Base-by-base conservation (phyloP, 2,329 filamentous ascomycete genomes). In the Pseudogymnoascus sp. region DNA sequence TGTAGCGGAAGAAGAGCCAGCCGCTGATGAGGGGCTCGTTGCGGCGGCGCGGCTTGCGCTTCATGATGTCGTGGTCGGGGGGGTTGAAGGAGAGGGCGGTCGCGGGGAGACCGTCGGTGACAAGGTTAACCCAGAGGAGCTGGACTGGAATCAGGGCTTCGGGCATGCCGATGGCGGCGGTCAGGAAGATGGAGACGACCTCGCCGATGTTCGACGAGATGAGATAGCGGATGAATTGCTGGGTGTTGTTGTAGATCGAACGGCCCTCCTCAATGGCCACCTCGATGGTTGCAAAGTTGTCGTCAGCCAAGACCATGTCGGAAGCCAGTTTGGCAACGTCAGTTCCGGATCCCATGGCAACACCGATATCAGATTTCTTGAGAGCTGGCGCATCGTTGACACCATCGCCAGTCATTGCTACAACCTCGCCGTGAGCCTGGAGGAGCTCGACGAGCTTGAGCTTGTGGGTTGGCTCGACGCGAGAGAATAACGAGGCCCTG, bases 191-290 rank as follows among this genome's bases (percentile, higher is more conserved):
- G 8, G 95, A 98, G 37, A 99, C 95, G 37, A 99, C 95, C 77
- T 99, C 95, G 72, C 95, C 96, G 69, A 99, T 99, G 80, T 99
- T 99, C 68, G 93, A 98, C 7, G 93, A 98, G 76, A 99, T 99
- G 67, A 99, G 85, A 77, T 99, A 99, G 61, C 96, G 91, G 78
- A 99, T 99, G 78, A 99, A 99, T 76, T 99, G 95, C 76, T 99
- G 95, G 5, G 95, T 99, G 83, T 99, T 99, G 87, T 95, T 98
- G 85, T 97, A 99, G 79, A 99, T 99, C 68, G 93, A 93, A 67
- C 95, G 90, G 63, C 95, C 95, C 79, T 99, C 95, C 76, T 99
- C 95, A 68, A 99, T 93, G 61, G 95, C 95, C 64, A 92, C 83
- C 76, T 96, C 91, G 70, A 99, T 99, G 3, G 95, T 99, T 67